Conservation (phyloP, 2,329 filamentous ascomycete genomes). For the Sporothrix mexicana region DNA sequence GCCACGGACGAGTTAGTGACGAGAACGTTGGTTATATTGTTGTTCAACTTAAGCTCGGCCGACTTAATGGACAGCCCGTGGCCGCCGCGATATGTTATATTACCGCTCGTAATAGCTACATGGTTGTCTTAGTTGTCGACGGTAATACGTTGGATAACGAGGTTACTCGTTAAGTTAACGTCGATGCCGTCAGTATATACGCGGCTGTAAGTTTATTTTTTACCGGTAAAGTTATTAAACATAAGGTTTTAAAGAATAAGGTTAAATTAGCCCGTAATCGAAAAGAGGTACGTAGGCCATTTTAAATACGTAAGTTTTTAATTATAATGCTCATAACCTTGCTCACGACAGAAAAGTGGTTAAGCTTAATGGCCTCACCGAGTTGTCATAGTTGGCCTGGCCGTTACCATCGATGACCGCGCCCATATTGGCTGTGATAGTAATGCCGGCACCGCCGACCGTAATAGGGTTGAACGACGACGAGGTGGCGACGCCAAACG, state of each 20-base stretch:
- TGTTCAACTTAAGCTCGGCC: constrained; percentile 8
- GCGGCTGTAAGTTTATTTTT: background rate
- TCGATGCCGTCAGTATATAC: constrained; percentile 11
- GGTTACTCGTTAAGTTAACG: background rate
- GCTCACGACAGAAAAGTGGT: background rate
- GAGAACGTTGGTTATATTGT: constrained; percentile 9
- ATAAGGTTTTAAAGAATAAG: background rate
- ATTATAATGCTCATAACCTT: background rate
- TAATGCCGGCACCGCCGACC: background rate
- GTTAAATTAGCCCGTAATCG: background rate
- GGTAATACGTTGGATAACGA: background rate
- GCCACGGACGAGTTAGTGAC: background rate
- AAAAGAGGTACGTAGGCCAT: constrained; percentile 12
- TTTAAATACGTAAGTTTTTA: background rate
- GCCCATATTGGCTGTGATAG: background rate
- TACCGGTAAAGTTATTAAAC: background rate
- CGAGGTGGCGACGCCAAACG: background rate
- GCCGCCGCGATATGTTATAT: background rate
- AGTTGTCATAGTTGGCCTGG: background rate
- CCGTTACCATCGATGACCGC: constrained; percentile 21
- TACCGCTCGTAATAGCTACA: constrained; percentile 10
- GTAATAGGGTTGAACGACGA: background rate
- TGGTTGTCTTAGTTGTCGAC: constrained; percentile 21
- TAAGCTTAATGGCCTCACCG: background rate
- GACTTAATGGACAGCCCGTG: constrained; percentile 17